Base-by-base conservation (phyloP, 2,329 filamentous ascomycete species). In the Zymoseptoria brevis region DNA sequence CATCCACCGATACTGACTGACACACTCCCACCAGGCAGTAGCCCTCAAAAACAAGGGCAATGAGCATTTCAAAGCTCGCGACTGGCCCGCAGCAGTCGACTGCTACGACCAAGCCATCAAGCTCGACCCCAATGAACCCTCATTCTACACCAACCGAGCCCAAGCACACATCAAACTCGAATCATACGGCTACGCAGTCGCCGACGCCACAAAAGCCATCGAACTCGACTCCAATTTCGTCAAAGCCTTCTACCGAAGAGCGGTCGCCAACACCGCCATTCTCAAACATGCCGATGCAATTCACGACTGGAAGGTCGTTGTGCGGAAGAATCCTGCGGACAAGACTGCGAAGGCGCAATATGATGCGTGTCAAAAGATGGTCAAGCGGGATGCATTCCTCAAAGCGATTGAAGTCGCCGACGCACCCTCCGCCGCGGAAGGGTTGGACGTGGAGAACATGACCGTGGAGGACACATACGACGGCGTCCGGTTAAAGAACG, bases 101-200 rank as follows among this genome's bases (percentile, higher is more conserved):
- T 85, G 86, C 66, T 99, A 99, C 75, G 85, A 85, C 57, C 83
- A 95, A 76, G 67, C 67, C 35, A 97, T 99, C 72, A 86, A 88
- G 61, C 77, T 89, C 67, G 87, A 96, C 76, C 84, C 87, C 71
- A 81, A 88, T 67, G 88, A 97, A 71, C 89, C 92, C 6, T 88
- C 92, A 0, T 97, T 92, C 78, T 97, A 86, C 77, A 91, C 90
- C 69, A 99, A 99, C 77, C 83, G 94, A 73, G 94, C 94, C 19
- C 93, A 96, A 83, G 93, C 96, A 75, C 64, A 99, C 74, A 93
- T 99, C 75, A 97, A 96, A 78, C 87, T 93, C 48, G 94, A 99
- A 75, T 86, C 93, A 19, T 97, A 92, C 73, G 94, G 94, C 48
- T 96, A 93, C 77, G 92, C 94, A 22, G 88, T 97, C 68, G 81